A percentile compares a stretch with the other conserved stretches of the same genome.
Evolutionary conservation across 2,329 filamentous ascomycete genomes (phyloP).

Genomic region (Cytospora mali): DNA sequence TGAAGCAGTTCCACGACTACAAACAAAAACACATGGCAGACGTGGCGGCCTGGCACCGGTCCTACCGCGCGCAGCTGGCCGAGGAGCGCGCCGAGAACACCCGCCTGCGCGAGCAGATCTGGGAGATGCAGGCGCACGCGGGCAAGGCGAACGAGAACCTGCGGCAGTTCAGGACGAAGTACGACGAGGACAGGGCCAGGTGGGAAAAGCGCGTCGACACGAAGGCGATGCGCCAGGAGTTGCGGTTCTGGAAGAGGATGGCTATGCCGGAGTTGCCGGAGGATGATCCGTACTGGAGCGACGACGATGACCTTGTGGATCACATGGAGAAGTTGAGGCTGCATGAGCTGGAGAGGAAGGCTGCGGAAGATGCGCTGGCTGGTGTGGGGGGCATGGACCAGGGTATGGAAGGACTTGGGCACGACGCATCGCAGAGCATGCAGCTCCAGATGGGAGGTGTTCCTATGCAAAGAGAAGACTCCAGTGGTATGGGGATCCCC

Average conservation of each 20-base stretch:
- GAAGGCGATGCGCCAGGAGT: constrained; percentile 57
- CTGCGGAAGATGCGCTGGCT: constrained; percentile 43
- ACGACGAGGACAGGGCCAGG: constrained; percentile 58
- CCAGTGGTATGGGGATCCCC: constrained; percentile 35
- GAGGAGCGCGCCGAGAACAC: constrained; percentile 67
- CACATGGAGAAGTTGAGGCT: constrained; percentile 60
- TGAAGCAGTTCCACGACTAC: constrained; percentile 67
- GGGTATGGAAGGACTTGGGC: constrained; percentile 25
- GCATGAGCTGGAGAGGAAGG: constrained; percentile 51
- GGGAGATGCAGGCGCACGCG: constrained; percentile 66
- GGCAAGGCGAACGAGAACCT: constrained; percentile 59
- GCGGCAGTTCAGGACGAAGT: constrained; percentile 57
- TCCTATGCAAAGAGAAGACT: constrained; percentile 45
- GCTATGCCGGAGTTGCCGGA: constrained; percentile 64
- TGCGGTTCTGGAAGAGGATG: constrained; percentile 68
- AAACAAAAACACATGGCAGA: constrained; percentile 65
- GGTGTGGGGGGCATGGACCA: constrained; percentile 20
- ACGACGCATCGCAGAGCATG: constrained; percentile 31
- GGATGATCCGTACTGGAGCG: constrained; percentile 64
- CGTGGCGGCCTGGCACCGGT: constrained; percentile 66
- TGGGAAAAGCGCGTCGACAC: constrained; percentile 58
- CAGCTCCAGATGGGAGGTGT: constrained; percentile 43
- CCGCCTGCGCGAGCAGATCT: constrained; percentile 65
- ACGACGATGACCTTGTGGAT: constrained; percentile 67
- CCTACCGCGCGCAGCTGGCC: constrained; percentile 66